Evolutionary conservation across 306 rosid species (phyloP).

Genomic region (Prinsepia uniflora): DNA sequence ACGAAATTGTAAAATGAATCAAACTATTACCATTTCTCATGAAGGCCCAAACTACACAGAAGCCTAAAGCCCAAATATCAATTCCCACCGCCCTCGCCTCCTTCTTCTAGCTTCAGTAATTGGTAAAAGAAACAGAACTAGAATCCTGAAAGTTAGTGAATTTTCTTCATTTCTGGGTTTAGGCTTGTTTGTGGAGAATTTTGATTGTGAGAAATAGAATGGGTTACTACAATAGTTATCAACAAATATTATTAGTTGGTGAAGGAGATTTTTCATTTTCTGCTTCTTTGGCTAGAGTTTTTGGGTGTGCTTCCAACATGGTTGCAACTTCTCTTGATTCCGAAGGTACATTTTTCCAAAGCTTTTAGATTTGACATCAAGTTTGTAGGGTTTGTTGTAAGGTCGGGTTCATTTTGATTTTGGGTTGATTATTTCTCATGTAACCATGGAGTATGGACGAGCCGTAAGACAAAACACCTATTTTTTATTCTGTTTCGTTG

Average conservation of each 20-base stretch:
- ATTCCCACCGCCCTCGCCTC: too few species aligned
- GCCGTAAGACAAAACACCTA: neutral
- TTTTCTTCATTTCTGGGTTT: too few species aligned
- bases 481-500: neutral
- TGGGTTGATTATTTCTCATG: too few species aligned
- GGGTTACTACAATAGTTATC: conserved; percentile 21
- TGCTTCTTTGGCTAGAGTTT: conserved; percentile 29
- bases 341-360: conserved; percentile 7
- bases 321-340: conserved; percentile 30
- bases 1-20: too few species aligned
- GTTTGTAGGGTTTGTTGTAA: neutral
- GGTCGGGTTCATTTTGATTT: neutral
- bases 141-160: too few species aligned
- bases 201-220: conserved; percentile 7
- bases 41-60: neutral
- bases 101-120: too few species aligned
- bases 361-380: neutral
- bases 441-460: too few species aligned
- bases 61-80: neutral
- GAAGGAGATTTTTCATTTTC: conserved; percentile 39
- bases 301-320: conserved; percentile 23
- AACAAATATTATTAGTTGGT: conserved; percentile 23
- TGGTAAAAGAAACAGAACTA: too few species aligned
- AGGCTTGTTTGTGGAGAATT: too few species aligned
- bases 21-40: neutral